These are phyloP conservation scores for Yarrowia alimentaria DNA, from an alignment of 805 yeast species.

Conservation along the genomic window DNA sequence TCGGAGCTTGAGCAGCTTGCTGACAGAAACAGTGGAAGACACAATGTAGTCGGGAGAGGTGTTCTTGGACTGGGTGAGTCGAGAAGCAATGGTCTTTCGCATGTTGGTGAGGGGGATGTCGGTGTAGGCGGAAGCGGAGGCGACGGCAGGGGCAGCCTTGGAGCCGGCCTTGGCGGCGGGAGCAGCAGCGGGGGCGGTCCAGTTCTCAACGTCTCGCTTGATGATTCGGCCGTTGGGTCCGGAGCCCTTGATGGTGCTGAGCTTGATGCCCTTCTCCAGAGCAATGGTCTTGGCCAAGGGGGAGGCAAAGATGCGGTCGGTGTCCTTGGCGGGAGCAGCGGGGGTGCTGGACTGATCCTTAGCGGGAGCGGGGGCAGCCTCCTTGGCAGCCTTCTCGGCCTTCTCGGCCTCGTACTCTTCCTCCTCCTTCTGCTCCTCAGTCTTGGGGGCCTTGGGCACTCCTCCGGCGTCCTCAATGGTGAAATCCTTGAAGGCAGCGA, in stretches of 20 bases:
- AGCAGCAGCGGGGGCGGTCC: slow-evolving; percentile 46
- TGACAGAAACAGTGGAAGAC: slow-evolving; percentile 79
- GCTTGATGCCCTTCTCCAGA: slow-evolving; percentile 82
- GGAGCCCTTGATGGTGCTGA: slow-evolving; percentile 81
- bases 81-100: slow-evolving; percentile 91
- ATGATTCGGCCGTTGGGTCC: slow-evolving; percentile 96
- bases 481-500: slow-evolving; percentile 83
- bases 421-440: slow-evolving; percentile 40
- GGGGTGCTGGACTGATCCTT: slow-evolving; percentile 1
- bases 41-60: slow-evolving; percentile 90
- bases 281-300: slow-evolving; percentile 94
- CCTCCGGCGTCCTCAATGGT: slow-evolving; percentile 78
- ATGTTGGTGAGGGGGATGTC: slow-evolving; percentile 86
- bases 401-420: slow-evolving; percentile 37
- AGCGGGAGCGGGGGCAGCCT: slow-evolving; percentile 25
- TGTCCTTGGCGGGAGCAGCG: slow-evolving; percentile 40
- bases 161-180: slow-evolving; percentile 39
- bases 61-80: slow-evolving; percentile 82
- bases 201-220: slow-evolving; percentile 82
- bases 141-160: slow-evolving; percentile 45
- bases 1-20: slow-evolving; percentile 89
- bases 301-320: slow-evolving; percentile 83
- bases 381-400: slow-evolving; percentile 32
- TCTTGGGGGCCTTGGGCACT: slow-evolving; percentile 48
- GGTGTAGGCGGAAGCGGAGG: slow-evolving; percentile 60